Evolutionary conservation across 2,329 filamentous ascomycete genomes (phyloP), one percentile per base, ranked within the genome.

Genomic region (Huntiella decipiens): DNA sequence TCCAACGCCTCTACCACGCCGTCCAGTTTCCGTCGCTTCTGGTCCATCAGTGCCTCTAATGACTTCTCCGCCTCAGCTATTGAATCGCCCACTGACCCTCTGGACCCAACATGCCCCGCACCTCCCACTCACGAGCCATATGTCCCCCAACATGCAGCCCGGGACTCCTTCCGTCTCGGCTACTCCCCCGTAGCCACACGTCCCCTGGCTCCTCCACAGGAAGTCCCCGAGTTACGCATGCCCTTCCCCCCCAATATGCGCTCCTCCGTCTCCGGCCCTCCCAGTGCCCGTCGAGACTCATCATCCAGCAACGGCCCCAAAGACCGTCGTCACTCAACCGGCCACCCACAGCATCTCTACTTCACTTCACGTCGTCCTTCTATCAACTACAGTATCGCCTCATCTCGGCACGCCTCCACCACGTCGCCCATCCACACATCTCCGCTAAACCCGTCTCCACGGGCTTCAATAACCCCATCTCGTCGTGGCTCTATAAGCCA

Each of bases 21-120:
- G 4, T 47, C 40, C 16, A 12, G 11, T n/a, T 34, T 36, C 45
- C 39, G 37, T 7, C 45, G 40, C 39, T 47, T 47, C 45, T 47
- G 45, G 45, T 47, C 40, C 3, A 38, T 22, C 19, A 17, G 16
- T 13, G 31, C 45, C 8, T 42, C 45, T 13, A 43, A 47, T 15
- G 17, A 37, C 33, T 47, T 47, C 32, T 17, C 40, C 12, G 6
- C 33, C 7, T 16, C 45, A 1, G 32, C 38, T 12, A 22, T 38
- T 1, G 16, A 22, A 6, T 16, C 45, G n/a, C 17, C 45, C 13
- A n/a, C 19, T 10, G 16, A 17, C 6, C 33, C 38, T 10, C 15
- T 16, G 13, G 15, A 16, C 7, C 10, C 12, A 5, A 6, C 12
- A 38, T 11, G 22, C 13, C 4, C 11, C 6, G n/a, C 10, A 6